phyloP scores from a whole-genome alignment of 306 rosid species.

The Lathyrus sativus region DNA sequence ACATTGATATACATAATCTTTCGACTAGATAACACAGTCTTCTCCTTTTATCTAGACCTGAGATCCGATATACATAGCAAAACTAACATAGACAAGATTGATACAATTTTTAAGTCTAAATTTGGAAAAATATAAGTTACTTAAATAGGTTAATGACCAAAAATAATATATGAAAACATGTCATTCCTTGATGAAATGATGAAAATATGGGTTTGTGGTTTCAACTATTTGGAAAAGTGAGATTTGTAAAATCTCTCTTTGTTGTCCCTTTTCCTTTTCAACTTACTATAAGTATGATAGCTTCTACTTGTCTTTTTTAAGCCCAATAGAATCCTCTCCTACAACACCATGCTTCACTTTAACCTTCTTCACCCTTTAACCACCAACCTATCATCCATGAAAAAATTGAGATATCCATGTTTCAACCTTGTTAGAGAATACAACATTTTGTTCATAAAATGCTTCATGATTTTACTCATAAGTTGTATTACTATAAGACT shows the following conservation, averaged over 20 bases:
- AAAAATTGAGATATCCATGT: slow-evolving; percentile 50
- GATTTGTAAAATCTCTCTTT: slow-evolving; percentile 77
- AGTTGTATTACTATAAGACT: slow-evolving; percentile 54
- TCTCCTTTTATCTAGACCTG: too few relatives aligned
- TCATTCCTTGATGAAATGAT: slow-evolving; percentile 47
- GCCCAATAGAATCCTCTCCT: slow-evolving; percentile 49
- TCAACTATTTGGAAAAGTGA: slow-evolving; percentile 79
- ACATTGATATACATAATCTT: too few relatives aligned
- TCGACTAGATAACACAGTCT: too few relatives aligned
- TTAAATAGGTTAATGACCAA: slow-evolving; percentile 44
- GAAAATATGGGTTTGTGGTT: slow-evolving; percentile 58
- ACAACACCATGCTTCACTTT: slow-evolving; percentile 41
- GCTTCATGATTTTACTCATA: slow-evolving; percentile 59
- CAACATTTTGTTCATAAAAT: slow-evolving; percentile 52
- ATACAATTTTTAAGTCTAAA: slow-evolving; percentile 30
- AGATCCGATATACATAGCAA: too few relatives aligned
- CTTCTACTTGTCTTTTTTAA: slow-evolving; percentile 52
- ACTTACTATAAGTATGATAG: slow-evolving; percentile 66
- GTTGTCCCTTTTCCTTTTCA: slow-evolving; percentile 64
- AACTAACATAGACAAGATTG: too few relatives aligned
- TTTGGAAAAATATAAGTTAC: slow-evolving; percentile 55
- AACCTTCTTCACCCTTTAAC: slow-evolving; percentile 54
- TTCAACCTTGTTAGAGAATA: slow-evolving; percentile 45
- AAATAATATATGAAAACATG: slow-evolving; percentile 36
- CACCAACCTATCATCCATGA: slow-evolving; percentile 37